Evolutionary conservation across 2,329 filamentous ascomycete genomes (phyloP).

Genomic region (Lachnellula subtilissima): DNA sequence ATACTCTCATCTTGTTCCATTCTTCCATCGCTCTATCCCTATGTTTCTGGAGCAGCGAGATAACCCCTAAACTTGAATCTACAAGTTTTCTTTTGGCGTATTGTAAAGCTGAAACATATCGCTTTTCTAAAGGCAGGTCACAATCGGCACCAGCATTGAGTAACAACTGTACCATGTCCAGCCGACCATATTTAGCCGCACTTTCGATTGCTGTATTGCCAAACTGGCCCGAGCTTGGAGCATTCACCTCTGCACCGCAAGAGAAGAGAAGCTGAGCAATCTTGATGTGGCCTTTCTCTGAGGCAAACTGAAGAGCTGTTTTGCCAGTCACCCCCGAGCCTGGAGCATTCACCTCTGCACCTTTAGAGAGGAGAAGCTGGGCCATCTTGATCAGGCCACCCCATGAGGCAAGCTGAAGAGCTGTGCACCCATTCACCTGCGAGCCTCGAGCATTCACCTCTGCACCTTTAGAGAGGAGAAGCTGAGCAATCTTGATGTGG

Average conservation of each 20-base stretch:
- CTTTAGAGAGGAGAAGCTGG: background rate
- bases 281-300: background rate
- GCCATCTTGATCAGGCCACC: background rate
- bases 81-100: too few relatives aligned
- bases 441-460: background rate
- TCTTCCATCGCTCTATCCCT: too few relatives aligned
- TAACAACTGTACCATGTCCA: background rate
- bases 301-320: background rate
- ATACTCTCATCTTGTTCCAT: too few relatives aligned
- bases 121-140: too few relatives aligned
- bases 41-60: too few relatives aligned
- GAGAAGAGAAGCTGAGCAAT: background rate
- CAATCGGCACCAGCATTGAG: background rate
- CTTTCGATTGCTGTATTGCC: background rate
- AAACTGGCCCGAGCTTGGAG: background rate
- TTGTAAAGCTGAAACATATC: too few relatives aligned
- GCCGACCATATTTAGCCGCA: background rate
- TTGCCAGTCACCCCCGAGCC: too few relatives aligned
- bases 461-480: background rate
- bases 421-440: too few relatives aligned
- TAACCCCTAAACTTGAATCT: too few relatives aligned
- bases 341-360: background rate
- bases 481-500: background rate
- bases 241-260: background rate
- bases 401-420: background rate